A percentile compares a stretch with the other conserved stretches of the same genome.
Evolutionary conservation across 768 basidiomycete species (phyloP).

Genomic region (Lactarius evosmus): DNA sequence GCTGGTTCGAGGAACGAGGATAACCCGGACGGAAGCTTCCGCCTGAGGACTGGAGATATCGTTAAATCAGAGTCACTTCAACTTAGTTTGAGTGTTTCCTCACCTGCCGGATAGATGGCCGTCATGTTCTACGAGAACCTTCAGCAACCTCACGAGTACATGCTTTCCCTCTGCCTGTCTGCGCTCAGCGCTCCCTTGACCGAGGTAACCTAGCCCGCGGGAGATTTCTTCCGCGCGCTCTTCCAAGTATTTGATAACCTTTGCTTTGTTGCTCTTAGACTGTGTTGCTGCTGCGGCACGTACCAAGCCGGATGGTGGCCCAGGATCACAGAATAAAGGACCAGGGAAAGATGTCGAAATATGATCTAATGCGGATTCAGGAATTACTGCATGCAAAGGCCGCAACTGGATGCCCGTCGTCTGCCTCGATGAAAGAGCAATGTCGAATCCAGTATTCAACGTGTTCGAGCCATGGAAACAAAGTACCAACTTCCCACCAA

Average conservation of each 20-base stretch:
- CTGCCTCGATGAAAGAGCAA: constrained; percentile 67
- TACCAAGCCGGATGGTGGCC: constrained; percentile 62
- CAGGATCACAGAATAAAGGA: constrained; percentile 77
- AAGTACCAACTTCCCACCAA: constrained; percentile 86
- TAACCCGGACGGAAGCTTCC: constrained; percentile 71
- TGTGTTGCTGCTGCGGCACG: constrained; percentile 56
- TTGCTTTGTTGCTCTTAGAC: constrained; percentile 78
- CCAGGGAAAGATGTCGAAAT: constrained; percentile 72
- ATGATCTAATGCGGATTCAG: constrained; percentile 57
- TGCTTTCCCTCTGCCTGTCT: constrained; percentile 72
- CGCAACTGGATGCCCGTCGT: constrained; percentile 69
- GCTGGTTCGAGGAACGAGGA: constrained; percentile 59
- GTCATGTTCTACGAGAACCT: constrained; percentile 83
- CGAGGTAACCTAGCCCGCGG: constrained; percentile 69
- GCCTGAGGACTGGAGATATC: constrained; percentile 49
- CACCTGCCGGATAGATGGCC: constrained; percentile 86
- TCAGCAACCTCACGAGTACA: constrained; percentile 68
- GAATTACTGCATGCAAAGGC: constrained; percentile 62
- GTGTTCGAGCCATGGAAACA: constrained; percentile 77
- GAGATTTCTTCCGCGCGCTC: constrained; percentile 74
- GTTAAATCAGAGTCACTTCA: constrained; percentile 1
- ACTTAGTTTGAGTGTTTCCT: constrained; percentile 32
- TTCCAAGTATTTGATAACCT: constrained; percentile 72
- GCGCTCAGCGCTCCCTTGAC: constrained; percentile 48
- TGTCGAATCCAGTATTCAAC: constrained; percentile 71